These are phyloP conservation scores for Pestalotiopsis sp. DNA, from an alignment of 2,329 filamentous ascomycete species.

Conservation along the genomic window DNA sequence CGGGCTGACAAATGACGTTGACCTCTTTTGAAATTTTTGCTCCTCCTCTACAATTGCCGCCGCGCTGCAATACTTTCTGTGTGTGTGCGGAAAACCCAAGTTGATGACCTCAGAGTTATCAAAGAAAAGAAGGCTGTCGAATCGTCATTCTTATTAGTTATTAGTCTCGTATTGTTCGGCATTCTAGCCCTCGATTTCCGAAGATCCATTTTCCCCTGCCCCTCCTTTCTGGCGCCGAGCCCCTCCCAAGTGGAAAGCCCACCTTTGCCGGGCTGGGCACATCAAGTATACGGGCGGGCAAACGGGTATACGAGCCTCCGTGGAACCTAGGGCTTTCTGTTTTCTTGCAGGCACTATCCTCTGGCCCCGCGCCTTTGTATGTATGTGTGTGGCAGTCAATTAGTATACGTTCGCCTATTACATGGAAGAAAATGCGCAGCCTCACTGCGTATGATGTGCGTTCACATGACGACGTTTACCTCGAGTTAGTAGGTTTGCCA, in stretches of 20 bases:
- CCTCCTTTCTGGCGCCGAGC: too few species aligned
- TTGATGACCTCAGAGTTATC: too few species aligned
- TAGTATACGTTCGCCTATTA: background rate
- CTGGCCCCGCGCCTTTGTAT: background rate
- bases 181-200: background rate
- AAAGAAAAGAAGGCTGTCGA: too few species aligned
- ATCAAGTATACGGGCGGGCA: background rate
- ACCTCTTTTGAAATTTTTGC: background rate
- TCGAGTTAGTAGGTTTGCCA: background rate
- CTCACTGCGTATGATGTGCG: background rate
- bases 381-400: background rate
- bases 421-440: background rate
- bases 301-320: slow-evolving; percentile 2
- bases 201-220: background rate
- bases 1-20: background rate
- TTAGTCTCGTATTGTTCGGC: background rate
- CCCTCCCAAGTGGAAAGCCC: background rate
- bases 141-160: background rate
- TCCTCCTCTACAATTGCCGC: background rate
- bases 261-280: background rate
- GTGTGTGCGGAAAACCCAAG: too few species aligned
- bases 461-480: background rate
- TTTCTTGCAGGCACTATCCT: background rate
- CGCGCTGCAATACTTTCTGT: too few species aligned
- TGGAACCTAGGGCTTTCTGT: background rate